Base-by-base conservation (phyloP, 805 yeast genomes). In the Brettanomyces bruxellensis region DNA sequence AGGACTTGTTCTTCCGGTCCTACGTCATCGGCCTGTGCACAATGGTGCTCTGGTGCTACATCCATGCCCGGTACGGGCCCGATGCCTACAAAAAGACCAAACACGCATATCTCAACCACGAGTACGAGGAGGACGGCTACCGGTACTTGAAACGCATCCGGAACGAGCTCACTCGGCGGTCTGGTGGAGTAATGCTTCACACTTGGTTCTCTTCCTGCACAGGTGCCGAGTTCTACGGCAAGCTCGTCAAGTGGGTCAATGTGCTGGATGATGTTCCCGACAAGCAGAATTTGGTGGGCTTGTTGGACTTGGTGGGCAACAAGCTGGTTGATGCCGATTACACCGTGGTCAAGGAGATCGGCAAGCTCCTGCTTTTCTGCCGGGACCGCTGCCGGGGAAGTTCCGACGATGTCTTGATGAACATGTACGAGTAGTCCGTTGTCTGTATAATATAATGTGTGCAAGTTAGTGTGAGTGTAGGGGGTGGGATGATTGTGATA, bases 301-400 rank as follows among this genome's bases (percentile, higher is more conserved):
- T 84, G 41, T 57, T 82, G 50, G 66, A 65, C 43, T 53, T 73
- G 49, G 67, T 78, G 41, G 67, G 73, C 12, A 59, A 61, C n/a
- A 58, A 66, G 35, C 65, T 72, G 47, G 58, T 57, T 32, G 59
- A 58, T 18, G 68, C 76, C 44, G 69, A 71, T 44, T 81, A 82
- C 79, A 77, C 76, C 41, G 64, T 80, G 44, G 81, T 81, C 11
- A 64, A 65, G 41, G 88, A 81, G 55, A 70, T 76, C 50, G 71
- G 81, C 1, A 69, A 70, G 45, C 61, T 81, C 48, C 62, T 81
- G 41, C 60, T 65, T 44, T 76, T 78, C 53, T 79, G 84, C 59
- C 68, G 71, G 30, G 73, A 72, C 45, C 64, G 87, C 52, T 69
- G 78, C 49, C 58, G 75, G 44, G 85, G 84, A 2, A 65, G 71